phyloP scores from a whole-genome alignment of 2,329 filamentous ascomycete species.

The Ceratocystis cubensis region DNA sequence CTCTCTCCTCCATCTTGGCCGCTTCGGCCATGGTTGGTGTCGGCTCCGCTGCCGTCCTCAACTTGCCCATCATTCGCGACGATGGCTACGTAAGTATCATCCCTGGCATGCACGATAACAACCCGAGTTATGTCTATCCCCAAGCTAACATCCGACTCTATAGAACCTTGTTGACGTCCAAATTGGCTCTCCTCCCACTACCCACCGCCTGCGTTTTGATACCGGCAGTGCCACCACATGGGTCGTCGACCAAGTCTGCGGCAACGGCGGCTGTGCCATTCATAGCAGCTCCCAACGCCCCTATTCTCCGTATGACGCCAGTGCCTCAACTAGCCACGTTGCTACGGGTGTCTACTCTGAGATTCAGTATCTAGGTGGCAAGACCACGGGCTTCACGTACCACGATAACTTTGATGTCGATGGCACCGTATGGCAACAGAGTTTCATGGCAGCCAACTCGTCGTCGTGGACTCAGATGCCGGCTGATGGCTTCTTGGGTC shows the following conservation, averaged over 20 bases:
- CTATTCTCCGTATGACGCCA: conserved; percentile 24
- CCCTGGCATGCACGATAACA: neutral
- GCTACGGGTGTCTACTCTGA: conserved; percentile 22
- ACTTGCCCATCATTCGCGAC: conserved; percentile 19
- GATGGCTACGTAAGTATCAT: conserved; percentile 19
- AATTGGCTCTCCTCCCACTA: conserved; percentile 28
- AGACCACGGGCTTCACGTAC: conserved; percentile 24
- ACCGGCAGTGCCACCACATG: conserved; percentile 30
- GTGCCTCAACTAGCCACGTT: conserved; percentile 26
- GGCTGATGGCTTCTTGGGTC: conserved; percentile 29
- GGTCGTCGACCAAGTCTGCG: conserved; percentile 26
- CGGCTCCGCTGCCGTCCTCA: conserved; percentile 15
- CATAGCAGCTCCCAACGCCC: conserved; percentile 22
- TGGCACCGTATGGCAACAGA: conserved; percentile 25
- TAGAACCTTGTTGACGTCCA: conserved; percentile 19
- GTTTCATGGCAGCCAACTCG: conserved; percentile 27
- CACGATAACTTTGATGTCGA: conserved; percentile 25
- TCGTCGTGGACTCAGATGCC: conserved; percentile 26
- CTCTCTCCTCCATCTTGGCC: conserved; percentile 16
- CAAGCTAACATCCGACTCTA: neutral
- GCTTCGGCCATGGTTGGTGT: conserved; percentile 16
- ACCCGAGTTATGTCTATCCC: neutral
- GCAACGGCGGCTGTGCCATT: conserved; percentile 25
- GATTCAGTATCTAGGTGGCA: conserved; percentile 28
- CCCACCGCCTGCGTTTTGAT: conserved; percentile 28